phyloP scores from a whole-genome alignment of 139 green algal species.

The Asterochloris erici region DNA sequence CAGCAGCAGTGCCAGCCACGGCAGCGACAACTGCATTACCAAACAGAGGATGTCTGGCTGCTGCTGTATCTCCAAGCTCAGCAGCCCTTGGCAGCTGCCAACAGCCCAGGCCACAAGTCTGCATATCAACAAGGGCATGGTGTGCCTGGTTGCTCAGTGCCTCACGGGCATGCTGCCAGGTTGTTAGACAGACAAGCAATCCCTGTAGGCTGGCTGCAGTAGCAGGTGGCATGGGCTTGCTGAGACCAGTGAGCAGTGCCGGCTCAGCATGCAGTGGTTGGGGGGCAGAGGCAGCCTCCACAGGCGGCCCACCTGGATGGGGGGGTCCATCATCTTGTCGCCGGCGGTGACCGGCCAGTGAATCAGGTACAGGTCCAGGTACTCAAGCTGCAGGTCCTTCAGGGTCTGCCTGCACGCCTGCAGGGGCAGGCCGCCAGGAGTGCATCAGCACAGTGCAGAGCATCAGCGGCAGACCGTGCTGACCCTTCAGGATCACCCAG shows the following conservation, averaged over 20 bases:
- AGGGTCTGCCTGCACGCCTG: conserved; percentile 47
- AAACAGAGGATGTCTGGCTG: no score
- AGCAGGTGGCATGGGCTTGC: no score
- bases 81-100: no score
- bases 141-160: no score
- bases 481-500: background rate
- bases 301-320: conserved; percentile 23
- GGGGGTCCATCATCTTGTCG: conserved; percentile 54
- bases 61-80: no score
- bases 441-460: background rate
- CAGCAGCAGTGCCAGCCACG: no score
- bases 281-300: background rate
- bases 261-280: background rate
- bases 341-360: conserved; percentile 61
- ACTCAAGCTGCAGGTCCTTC: conserved; percentile 69
- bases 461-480: background rate
- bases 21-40: no score
- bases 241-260: background rate
- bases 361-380: conserved; percentile 89
- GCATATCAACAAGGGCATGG: no score
- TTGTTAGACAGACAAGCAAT: no score
- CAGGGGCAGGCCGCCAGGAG: conserved; percentile 17
- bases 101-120: no score
- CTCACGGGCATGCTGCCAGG: no score
- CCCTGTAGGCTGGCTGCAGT: no score